Evolutionary conservation across 371 early-diverging fungal genomes (phyloP).

Genomic region (Apophysomyces elegans): DNA sequence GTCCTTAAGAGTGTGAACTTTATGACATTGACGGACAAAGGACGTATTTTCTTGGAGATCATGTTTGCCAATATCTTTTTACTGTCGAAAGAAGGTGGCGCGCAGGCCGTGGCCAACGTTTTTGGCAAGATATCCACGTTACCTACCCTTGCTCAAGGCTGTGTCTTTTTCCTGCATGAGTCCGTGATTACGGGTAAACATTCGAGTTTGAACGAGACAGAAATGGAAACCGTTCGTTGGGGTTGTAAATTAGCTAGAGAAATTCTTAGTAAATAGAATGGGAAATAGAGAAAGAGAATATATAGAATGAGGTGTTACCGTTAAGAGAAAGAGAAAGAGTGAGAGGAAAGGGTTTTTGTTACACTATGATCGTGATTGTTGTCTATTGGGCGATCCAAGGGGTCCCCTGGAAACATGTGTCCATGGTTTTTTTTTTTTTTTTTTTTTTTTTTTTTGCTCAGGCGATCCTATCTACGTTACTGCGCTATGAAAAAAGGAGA

Average conservation of each 20-base stretch:
- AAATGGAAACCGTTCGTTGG: conserved; percentile 62
- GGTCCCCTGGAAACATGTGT: neutral
- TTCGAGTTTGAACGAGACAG: conserved; percentile 44
- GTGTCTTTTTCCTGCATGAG: conserved; percentile 73
- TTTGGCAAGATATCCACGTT: conserved; percentile 62
- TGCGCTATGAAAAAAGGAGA: too few relatives aligned
- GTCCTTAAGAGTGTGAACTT: conserved; percentile 79
- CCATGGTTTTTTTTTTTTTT: neutral
- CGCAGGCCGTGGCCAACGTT: conserved; percentile 58
- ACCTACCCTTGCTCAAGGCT: conserved; percentile 73
- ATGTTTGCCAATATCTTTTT: conserved; percentile 58
- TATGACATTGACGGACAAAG: conserved; percentile 64
- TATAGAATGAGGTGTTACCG: too few relatives aligned
- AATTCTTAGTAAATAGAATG: conserved; percentile 42
- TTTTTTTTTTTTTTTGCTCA: neutral
- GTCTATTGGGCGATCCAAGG: neutral
- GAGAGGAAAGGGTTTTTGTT: neutral
- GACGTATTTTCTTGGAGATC: conserved; percentile 70
- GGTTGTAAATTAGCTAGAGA: conserved; percentile 68
- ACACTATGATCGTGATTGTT: neutral
- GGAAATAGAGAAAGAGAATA: too few relatives aligned
- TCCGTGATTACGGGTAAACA: conserved; percentile 50
- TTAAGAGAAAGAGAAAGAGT: too few relatives aligned
- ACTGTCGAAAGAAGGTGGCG: conserved; percentile 45
- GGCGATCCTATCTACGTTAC: neutral